Evolutionary conservation across 345 rosid species (phyloP).

Genomic region (Acer campestre): DNA sequence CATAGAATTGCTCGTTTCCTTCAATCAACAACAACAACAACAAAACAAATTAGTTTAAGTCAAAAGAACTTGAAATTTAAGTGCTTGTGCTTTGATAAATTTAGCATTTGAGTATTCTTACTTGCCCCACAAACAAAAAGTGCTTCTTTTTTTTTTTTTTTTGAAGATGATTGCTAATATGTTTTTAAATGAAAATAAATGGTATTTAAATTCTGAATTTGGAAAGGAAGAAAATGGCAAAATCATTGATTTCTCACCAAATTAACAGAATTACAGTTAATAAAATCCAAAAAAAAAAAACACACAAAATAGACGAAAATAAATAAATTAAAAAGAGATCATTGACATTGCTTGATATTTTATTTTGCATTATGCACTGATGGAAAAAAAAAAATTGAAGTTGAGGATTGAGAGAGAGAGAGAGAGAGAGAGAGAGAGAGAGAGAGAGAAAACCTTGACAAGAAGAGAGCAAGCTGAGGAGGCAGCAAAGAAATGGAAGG

Average conservation of each 20-base stretch:
- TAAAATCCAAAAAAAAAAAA: too few species aligned
- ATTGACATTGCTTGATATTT: neutral
- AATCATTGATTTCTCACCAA: too few species aligned
- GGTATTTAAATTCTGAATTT: neutral
- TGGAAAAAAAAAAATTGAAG: neutral
- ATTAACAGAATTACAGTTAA: too few species aligned
- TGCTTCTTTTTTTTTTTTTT: too few species aligned
- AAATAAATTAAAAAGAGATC: neutral
- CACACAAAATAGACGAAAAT: too few species aligned
- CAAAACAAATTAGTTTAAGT: neutral
- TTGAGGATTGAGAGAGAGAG: neutral
- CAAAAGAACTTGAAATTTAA: neutral
- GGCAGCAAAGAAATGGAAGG: constrained; percentile 29
- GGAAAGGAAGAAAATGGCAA: neutral
- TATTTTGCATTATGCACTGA: neutral
- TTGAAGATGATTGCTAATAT: too few species aligned
- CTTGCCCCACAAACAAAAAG: too few species aligned
- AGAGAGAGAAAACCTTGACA: constrained; percentile 39
- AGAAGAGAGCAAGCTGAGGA: constrained; percentile 41
- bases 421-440: constrained; percentile 14
- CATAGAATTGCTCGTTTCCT: constrained; percentile 29
- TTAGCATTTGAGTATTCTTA: too few species aligned
- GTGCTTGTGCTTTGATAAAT: neutral
- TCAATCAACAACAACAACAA: constrained; percentile 18
- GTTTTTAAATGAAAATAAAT: too few species aligned